Percentiles rank a stretch among this genome's conserved stretches.
Conservation (phyloP, 2,329 filamentous ascomycete genomes). For the Graphiopsis chlorocephala region DNA sequence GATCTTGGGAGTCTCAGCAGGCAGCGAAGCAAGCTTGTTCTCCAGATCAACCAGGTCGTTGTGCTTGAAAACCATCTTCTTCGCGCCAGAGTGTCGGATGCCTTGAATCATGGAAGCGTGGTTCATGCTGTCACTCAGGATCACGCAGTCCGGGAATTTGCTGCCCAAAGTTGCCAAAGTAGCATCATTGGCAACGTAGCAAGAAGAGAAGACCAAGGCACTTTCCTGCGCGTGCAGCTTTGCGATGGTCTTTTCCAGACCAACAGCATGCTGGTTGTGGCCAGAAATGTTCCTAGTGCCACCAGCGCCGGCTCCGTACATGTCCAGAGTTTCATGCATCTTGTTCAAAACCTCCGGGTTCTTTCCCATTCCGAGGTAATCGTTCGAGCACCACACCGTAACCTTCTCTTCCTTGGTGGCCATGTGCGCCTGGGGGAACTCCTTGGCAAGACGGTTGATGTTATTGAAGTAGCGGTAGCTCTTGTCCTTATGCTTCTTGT, state of each 20-base stretch:
- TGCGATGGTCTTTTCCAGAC: conserved; percentile 76
- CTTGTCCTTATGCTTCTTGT: conserved; percentile 99
- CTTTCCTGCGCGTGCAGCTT: conserved; percentile 89
- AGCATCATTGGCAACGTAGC: conserved; percentile 97
- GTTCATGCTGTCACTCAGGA: conserved; percentile 95
- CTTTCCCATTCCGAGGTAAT: conserved; percentile 96
- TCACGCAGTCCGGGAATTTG: conserved; percentile 93
- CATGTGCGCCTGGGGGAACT: conserved; percentile 95
- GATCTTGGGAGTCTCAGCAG: conserved; percentile 85
- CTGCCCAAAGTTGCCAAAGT: conserved; percentile 95
- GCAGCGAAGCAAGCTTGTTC: conserved; percentile 83
- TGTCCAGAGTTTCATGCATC: conserved; percentile 94
- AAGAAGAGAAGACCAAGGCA: conserved; percentile 92
- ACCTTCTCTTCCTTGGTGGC: conserved; percentile 77
- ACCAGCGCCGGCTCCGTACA: conserved; percentile 90
- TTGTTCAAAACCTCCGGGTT: conserved; percentile 80
- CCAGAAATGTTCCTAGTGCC: conserved; percentile 97
- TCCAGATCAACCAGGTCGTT: conserved; percentile 94
- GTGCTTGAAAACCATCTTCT: conserved; percentile 98
- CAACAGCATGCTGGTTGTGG: conserved; percentile 91
- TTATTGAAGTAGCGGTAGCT: conserved; percentile 99
- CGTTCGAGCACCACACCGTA: conserved; percentile 98
- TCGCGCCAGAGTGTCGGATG: conserved; percentile 93
- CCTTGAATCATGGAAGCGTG: conserved; percentile 99
- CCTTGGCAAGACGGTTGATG: conserved; percentile 95